A percentile compares a stretch with the other conserved stretches of the same genome.
Conservation (phyloP, 202 grass and related monocot genomes). For the Sporobolus alterniflorus region DNA sequence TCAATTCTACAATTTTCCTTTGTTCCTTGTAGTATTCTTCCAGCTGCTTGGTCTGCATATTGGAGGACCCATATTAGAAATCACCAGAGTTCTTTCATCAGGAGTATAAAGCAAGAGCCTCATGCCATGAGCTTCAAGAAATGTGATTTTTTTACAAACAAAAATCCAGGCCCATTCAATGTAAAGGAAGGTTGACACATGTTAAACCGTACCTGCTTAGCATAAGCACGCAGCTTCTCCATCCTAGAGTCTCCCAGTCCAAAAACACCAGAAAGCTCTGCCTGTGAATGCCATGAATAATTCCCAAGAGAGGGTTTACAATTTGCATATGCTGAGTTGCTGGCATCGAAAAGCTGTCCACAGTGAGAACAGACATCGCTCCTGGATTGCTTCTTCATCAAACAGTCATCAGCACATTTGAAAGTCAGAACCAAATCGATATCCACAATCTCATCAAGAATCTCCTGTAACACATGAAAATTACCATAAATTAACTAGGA, state of each 20-base stretch:
- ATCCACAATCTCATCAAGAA: slow-evolving; percentile 90
- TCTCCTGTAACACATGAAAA: slow-evolving; percentile 64
- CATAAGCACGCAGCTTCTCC: slow-evolving; percentile 67
- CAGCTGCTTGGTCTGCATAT: slow-evolving; percentile 67
- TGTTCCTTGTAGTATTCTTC: slow-evolving; percentile 90
- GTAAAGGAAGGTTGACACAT: neutral
- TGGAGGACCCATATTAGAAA: neutral
- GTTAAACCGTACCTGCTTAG: slow-evolving; percentile 65
- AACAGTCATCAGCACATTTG: slow-evolving; percentile 78
- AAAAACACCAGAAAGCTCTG: slow-evolving; percentile 43
- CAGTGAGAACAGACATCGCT: slow-evolving; percentile 78
- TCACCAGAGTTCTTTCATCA: neutral
- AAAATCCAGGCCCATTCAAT: neutral
- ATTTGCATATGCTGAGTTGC: slow-evolving; percentile 42
- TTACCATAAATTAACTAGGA: neutral
- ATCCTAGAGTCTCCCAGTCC: slow-evolving; percentile 53
- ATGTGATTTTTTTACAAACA: neutral
- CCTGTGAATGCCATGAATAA: slow-evolving; percentile 46
- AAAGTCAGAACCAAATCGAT: slow-evolving; percentile 94
- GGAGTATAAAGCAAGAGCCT: neutral
- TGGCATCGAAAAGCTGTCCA: slow-evolving; percentile 71
- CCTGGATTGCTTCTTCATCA: slow-evolving; percentile 70
- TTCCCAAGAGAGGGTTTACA: slow-evolving; percentile 54
- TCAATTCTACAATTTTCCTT: slow-evolving; percentile 69
- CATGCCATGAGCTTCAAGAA: neutral